phyloP scores from a whole-genome alignment of 345 rosid genomes.

The Citrus unshiu region DNA sequence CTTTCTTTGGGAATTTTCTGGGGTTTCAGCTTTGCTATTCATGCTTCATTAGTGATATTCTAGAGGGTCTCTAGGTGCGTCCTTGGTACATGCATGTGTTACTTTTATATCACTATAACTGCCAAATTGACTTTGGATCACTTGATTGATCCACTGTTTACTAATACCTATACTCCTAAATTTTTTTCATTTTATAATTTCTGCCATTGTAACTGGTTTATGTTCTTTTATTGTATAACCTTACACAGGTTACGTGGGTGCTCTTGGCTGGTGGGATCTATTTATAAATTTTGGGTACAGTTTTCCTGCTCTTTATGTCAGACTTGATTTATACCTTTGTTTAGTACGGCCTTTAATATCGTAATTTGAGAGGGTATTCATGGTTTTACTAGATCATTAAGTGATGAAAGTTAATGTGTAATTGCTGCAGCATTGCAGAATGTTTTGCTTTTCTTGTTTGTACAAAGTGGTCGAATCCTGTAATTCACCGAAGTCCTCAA shows the following conservation, averaged over 20 bases:
- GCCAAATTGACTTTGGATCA: background rate
- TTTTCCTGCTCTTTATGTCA: conserved; percentile 16
- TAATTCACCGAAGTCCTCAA: conserved; percentile 59
- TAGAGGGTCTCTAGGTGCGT: background rate
- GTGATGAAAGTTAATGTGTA: conserved; percentile 22
- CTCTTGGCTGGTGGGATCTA: conserved; percentile 98
- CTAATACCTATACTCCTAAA: background rate
- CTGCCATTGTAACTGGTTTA: conserved; percentile 1
- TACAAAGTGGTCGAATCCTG: conserved; percentile 92
- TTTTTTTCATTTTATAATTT: background rate
- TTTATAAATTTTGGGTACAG: conserved; percentile 83
- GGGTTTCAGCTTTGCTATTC: background rate
- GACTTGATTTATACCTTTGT: background rate
- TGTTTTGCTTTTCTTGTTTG: conserved; percentile 95
- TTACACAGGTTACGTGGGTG: conserved; percentile 74
- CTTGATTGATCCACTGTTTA: background rate
- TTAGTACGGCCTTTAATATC: background rate
- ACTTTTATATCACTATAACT: background rate
- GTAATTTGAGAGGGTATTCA: background rate
- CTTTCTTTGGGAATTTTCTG: background rate
- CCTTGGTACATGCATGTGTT: background rate
- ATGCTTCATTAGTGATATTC: background rate
- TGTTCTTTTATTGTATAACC: conserved; percentile 14
- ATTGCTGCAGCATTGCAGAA: conserved; percentile 75
- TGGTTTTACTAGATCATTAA: conserved; percentile 15